Evolutionary conservation across 2,329 filamentous ascomycete species (phyloP).

Genomic region (Diaporthe helianthi): DNA sequence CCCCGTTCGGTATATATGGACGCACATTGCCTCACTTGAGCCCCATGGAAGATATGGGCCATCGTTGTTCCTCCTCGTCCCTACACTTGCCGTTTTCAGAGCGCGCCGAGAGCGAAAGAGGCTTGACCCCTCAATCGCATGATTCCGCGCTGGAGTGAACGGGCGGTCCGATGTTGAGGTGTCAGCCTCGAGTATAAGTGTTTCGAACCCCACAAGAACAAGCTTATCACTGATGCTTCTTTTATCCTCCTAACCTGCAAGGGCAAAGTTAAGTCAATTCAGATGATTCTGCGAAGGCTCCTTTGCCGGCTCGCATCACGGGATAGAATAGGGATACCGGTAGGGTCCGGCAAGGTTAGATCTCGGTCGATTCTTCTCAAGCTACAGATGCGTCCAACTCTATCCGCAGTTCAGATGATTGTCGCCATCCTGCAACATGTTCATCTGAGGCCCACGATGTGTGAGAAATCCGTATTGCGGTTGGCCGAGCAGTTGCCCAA

Average conservation of each 20-base stretch:
- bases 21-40: constrained; percentile 5
- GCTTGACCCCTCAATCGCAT: constrained; percentile 5
- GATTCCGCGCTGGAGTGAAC: neutral
- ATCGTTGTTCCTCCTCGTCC: neutral
- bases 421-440: constrained; percentile 4
- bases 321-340: constrained; percentile 13
- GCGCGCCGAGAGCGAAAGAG: neutral
- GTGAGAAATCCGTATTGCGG: neutral
- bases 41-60: neutral
- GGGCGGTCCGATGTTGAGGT: constrained; percentile 18
- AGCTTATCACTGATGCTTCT: constrained; percentile 6
- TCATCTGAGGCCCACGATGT: constrained; percentile 10
- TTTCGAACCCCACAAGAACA: constrained; percentile 2
- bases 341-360: constrained; percentile 2
- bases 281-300: constrained; percentile 1
- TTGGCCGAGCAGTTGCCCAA: neutral
- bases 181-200: constrained; percentile 1
- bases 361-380: neutral
- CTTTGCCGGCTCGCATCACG: constrained; percentile 11
- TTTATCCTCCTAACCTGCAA: neutral
- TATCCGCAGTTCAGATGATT: constrained; percentile 8
- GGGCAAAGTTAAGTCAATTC: constrained; percentile 3
- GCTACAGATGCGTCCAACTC: neutral
- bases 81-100: neutral
- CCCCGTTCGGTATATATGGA: neutral